These are phyloP conservation scores for Symbiotaphrina buchneri DNA, from an alignment of 495 filamentous ascomycete species.

Conservation along the genomic window DNA sequence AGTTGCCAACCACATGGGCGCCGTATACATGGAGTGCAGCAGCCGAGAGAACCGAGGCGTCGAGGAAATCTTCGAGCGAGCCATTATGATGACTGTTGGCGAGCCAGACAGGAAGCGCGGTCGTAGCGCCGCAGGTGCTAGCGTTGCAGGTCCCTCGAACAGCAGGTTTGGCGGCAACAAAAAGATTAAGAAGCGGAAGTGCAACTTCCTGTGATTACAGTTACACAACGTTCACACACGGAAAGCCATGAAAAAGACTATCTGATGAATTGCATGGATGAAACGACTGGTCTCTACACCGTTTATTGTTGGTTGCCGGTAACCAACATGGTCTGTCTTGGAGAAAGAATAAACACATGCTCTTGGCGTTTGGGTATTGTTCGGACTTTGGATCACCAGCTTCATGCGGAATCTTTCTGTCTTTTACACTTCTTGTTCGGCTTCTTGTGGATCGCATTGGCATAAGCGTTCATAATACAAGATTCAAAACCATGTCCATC, in stretches of 20 bases:
- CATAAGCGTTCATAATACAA: not conserved
- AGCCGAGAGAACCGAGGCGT: slow-evolving; percentile 93
- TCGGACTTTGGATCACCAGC: too few species aligned
- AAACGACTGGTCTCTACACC: not conserved
- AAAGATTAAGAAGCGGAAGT: slow-evolving; percentile 2
- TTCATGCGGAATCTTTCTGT: not conserved
- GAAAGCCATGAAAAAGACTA: slow-evolving; percentile 1
- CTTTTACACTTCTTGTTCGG: not conserved
- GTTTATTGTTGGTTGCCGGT: not conserved
- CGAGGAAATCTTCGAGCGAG: slow-evolving; percentile 79
- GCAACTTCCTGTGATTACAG: slow-evolving; percentile 3
- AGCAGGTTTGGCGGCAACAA: not conserved
- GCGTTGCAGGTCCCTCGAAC: not conserved
- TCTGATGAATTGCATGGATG: not conserved
- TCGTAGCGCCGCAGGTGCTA: not conserved
- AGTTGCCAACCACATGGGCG: slow-evolving; percentile 81
- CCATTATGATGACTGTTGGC: slow-evolving; percentile 68
- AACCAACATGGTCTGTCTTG: too few species aligned
- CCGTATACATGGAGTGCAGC: slow-evolving; percentile 91
- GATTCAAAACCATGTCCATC: too few species aligned
- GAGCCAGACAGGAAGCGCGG: slow-evolving; percentile 19
- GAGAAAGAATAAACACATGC: too few species aligned
- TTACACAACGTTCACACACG: not conserved
- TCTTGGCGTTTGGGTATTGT: too few species aligned
- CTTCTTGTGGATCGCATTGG: not conserved